Evolutionary conservation across 2,329 filamentous ascomycete species (phyloP), one percentile per base, ranked within the genome.

Genomic region (Xylariaceae sp.): DNA sequence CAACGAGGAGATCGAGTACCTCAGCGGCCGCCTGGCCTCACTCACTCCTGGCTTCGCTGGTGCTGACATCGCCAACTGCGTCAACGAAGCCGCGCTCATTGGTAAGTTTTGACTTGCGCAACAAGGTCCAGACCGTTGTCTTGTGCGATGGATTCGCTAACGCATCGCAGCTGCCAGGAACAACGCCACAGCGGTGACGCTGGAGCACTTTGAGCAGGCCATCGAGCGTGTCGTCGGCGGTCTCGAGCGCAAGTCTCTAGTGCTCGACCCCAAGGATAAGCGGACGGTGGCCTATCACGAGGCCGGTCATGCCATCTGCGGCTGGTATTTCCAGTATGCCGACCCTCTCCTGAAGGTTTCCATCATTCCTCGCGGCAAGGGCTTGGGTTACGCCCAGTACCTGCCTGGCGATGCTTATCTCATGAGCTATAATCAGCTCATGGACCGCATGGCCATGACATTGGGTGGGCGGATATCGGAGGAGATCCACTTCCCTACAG

Each of bases 371-470:
- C 88, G 92, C 59, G 92, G 90, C 40, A 85, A 92, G 62, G 92
- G 88, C 17, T 73, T 98, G 12, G 92, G 92, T 7, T 98, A 98
- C 60, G 92, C 92, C 2, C 92, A 98, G 64, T 97, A 97, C 62
- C 76, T 98, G n/a, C 92, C 92, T 15, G 81, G 82, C 40, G 92
- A 98, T 59, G 88, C 87, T 7, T 97, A 97, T 63, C 76, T 98
- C 48, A 92, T 98, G 89, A 95, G 84, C 58, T 83, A 87, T 48
- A 83, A 89, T 60, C 92, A 98, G 67, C 74, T 98, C 29, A 95
- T 97, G 87, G 92, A 98, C 63, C 88, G 92, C 53, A 98, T 98
- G 92, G 92, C 92, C 49, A 98, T 98, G 92, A 96, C 90, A 2
- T 81, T 98, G 39, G 92, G 89, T 53, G 92, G 92, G 2, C 88